phyloP scores from a whole-genome alignment of 176 grass and related monocot genomes.

The Eragrostis curvula region DNA sequence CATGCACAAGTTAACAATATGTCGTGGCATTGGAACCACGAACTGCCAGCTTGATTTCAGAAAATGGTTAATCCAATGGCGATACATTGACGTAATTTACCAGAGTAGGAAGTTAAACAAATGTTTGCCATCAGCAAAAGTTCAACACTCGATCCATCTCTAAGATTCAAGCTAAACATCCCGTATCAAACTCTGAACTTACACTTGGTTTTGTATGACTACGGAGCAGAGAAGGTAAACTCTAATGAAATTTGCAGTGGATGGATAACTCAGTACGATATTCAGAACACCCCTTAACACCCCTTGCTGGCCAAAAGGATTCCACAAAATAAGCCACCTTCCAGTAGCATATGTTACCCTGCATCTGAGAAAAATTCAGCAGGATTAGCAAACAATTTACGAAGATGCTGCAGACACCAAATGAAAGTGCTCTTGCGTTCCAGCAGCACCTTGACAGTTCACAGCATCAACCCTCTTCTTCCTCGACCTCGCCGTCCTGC shows the following conservation, averaged over 20 bases:
- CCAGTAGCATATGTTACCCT: background rate
- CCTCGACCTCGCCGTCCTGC: constrained; percentile 32
- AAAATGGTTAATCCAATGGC: background rate
- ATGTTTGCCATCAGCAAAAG: background rate
- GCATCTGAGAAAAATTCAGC: background rate
- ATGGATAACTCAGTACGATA: background rate
- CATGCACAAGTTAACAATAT: background rate
- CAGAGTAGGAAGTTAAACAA: background rate
- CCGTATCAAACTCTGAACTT: constrained; percentile 5
- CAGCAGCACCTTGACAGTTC: background rate
- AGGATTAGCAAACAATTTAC: background rate
- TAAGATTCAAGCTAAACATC: background rate
- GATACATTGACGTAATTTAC: background rate
- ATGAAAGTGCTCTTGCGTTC: background rate
- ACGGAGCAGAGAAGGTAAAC: background rate
- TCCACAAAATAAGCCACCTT: background rate
- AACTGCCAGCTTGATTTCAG: too few relatives aligned
- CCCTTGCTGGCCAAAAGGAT: background rate
- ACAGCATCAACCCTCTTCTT: constrained; percentile 38
- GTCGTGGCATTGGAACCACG: background rate
- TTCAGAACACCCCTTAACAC: background rate
- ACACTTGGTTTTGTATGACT: background rate
- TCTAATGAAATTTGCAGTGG: background rate
- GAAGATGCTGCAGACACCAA: background rate
- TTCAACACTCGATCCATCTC: too few relatives aligned